phyloP scores from a whole-genome alignment of 352 stramenopile genomes.

The Thalassiosira livingstoniorum region DNA sequence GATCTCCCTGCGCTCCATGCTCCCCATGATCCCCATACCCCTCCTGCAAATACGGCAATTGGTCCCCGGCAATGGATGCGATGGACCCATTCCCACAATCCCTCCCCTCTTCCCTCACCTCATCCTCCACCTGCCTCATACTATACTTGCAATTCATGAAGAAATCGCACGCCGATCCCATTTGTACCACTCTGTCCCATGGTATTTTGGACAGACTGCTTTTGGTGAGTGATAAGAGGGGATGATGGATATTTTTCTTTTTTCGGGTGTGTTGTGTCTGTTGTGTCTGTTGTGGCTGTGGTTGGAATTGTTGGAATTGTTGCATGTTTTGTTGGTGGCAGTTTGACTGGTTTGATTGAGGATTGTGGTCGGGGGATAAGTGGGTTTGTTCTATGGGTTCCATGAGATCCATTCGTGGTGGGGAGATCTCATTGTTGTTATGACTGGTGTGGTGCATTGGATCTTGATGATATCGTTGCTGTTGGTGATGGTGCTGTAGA shows the following conservation, averaged over 20 bases:
- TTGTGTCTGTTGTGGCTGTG: background rate
- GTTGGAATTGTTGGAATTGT: background rate
- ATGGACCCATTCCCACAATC: background rate
- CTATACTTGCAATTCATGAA: slow-evolving; percentile 66
- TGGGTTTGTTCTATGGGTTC: too few relatives aligned
- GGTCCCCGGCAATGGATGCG: background rate
- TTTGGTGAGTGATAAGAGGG: slow-evolving; percentile 42
- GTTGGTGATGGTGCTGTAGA: background rate
- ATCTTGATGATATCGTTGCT: background rate
- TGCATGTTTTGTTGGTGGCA: background rate
- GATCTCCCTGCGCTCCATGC: background rate
- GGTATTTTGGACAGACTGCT: slow-evolving; percentile 54
- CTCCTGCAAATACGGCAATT: background rate
- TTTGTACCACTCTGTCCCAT: slow-evolving; percentile 46
- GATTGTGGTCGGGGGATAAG: background rate
- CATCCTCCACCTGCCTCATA: slow-evolving; percentile 60
- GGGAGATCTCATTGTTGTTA: too few relatives aligned
- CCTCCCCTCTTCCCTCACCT: slow-evolving; percentile 52
- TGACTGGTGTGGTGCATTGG: background rate
- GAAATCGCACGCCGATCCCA: slow-evolving; percentile 44
- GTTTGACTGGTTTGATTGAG: background rate
- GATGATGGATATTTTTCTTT: slow-evolving; percentile 49
- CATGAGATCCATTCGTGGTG: background rate
- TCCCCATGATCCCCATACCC: too few relatives aligned
- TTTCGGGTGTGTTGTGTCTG: background rate